Evolutionary conservation across 495 filamentous ascomycete species (phyloP).

Genomic region (Parathielavia appendiculata): DNA sequence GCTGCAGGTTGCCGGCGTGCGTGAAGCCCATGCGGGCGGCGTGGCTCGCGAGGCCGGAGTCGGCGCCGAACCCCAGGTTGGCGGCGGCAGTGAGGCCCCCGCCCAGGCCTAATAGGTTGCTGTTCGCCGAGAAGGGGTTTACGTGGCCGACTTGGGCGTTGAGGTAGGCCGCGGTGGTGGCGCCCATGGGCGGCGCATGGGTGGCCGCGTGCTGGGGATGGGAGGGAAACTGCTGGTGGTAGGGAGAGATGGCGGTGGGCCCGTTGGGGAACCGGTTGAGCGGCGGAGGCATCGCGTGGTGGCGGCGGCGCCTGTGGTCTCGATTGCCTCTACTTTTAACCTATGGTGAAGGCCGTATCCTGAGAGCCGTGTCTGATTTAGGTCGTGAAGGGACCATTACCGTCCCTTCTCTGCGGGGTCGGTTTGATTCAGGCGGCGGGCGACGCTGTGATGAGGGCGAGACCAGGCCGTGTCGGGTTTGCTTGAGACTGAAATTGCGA

Average conservation of each 20-base stretch:
- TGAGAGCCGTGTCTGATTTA: slow-evolving; percentile 13
- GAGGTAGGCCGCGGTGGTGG: slow-evolving; percentile 39
- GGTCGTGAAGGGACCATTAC: slow-evolving; percentile 23
- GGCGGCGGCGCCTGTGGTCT: slow-evolving; percentile 13
- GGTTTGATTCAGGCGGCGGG: neutral
- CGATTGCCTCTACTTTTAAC: slow-evolving; percentile 1
- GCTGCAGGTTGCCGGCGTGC: slow-evolving; percentile 69
- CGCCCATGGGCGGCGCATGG: slow-evolving; percentile 37
- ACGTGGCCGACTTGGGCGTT: slow-evolving; percentile 58
- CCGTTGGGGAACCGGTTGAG: slow-evolving; percentile 33
- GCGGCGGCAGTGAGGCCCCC: slow-evolving; percentile 40
- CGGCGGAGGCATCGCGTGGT: slow-evolving; percentile 33
- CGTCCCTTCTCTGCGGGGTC: slow-evolving; percentile 1
- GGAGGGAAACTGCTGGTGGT: slow-evolving; percentile 45
- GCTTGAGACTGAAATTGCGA: neutral
- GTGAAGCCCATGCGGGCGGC: slow-evolving; percentile 83
- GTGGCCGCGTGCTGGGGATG: slow-evolving; percentile 41
- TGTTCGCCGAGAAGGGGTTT: slow-evolving; percentile 60
- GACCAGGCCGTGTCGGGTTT: neutral
- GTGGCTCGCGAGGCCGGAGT: slow-evolving; percentile 82
- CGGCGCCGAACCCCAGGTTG: slow-evolving; percentile 57
- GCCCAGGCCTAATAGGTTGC: slow-evolving; percentile 56
- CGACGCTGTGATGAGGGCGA: slow-evolving; percentile 4
- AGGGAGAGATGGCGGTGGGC: slow-evolving; percentile 36
- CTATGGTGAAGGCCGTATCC: slow-evolving; percentile 21